Evolutionary conservation across 495 filamentous ascomycete genomes (phyloP).

Genomic region (Glonium stellatum): DNA sequence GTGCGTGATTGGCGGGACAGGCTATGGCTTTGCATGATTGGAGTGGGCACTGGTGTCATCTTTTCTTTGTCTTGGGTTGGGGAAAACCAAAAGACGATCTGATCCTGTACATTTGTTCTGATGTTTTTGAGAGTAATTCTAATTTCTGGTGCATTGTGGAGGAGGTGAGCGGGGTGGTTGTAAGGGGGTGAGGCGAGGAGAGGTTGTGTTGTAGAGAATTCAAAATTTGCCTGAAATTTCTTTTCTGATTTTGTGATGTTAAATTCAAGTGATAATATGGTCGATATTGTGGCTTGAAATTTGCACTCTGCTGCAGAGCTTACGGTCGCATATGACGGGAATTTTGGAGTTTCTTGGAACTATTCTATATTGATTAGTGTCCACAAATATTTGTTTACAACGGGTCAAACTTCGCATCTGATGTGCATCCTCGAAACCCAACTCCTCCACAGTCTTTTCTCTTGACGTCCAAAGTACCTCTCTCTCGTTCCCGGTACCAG

Average conservation of each 20-base stretch:
- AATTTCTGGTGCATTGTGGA: neutral
- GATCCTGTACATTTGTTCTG: conserved; percentile 1
- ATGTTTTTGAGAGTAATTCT: neutral
- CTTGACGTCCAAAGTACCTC: too few relatives aligned
- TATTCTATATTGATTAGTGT: too few relatives aligned
- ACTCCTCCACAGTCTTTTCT: too few relatives aligned
- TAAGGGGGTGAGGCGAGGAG: neutral
- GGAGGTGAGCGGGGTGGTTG: neutral
- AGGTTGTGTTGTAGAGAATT: neutral
- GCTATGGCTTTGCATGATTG: conserved; percentile 7
- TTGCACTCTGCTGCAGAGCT: too few relatives aligned
- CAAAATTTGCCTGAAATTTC: conserved; percentile 12
- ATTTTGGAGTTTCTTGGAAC: too few relatives aligned
- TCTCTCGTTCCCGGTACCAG: too few relatives aligned
- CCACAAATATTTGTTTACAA: too few relatives aligned
- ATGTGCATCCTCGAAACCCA: too few relatives aligned
- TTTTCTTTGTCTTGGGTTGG: conserved; percentile 2
- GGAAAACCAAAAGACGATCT: neutral
- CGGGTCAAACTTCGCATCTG: too few relatives aligned
- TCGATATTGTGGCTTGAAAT: too few relatives aligned
- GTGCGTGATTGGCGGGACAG: neutral
- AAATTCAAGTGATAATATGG: too few relatives aligned
- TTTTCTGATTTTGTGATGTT: conserved; percentile 1
- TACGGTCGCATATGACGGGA: too few relatives aligned
- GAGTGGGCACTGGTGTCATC: neutral